These are phyloP conservation scores for Leucocoprinus sp. DNA, from an alignment of 768 basidiomycete species.

Conservation along the genomic window DNA sequence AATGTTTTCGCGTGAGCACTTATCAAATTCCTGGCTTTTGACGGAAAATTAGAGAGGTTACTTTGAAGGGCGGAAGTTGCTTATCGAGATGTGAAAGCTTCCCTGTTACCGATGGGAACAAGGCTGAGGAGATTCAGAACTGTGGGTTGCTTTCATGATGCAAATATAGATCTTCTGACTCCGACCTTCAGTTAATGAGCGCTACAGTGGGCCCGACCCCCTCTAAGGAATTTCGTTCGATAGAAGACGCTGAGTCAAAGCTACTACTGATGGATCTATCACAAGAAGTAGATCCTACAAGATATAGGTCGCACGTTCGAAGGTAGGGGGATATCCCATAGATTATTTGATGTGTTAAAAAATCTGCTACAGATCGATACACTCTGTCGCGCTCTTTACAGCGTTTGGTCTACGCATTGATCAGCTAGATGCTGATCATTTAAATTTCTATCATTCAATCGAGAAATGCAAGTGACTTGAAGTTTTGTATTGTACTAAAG, in stretches of 20 bases:
- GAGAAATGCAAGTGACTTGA: constrained; percentile 1
- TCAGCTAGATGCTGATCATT: constrained; percentile 15
- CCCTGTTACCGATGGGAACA: background rate
- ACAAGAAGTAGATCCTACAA: constrained; percentile 3
- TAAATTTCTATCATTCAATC: constrained; percentile 14
- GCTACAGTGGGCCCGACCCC: constrained; percentile 18
- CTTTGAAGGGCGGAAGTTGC: background rate
- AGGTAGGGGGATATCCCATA: constrained; percentile 11
- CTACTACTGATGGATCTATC: constrained; percentile 18
- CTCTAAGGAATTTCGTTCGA: constrained; percentile 15
- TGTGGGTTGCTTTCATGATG: background rate
- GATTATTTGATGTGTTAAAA: background rate
- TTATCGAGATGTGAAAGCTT: background rate
- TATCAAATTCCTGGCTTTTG: background rate
- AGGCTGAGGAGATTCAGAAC: constrained; percentile 5
- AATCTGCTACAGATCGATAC: constrained; percentile 14
- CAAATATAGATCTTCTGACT: background rate
- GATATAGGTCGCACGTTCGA: constrained; percentile 14
- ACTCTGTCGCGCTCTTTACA: constrained; percentile 18
- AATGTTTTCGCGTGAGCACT: constrained; percentile 24
- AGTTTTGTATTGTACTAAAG: no score
- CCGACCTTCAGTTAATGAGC: constrained; percentile 13
- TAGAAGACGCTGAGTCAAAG: constrained; percentile 18
- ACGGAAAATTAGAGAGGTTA: background rate
- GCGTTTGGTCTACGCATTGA: constrained; percentile 18